Evolutionary conservation across 768 basidiomycete genomes (phyloP).

Genomic region (Pulveroboletus ravenelii): DNA sequence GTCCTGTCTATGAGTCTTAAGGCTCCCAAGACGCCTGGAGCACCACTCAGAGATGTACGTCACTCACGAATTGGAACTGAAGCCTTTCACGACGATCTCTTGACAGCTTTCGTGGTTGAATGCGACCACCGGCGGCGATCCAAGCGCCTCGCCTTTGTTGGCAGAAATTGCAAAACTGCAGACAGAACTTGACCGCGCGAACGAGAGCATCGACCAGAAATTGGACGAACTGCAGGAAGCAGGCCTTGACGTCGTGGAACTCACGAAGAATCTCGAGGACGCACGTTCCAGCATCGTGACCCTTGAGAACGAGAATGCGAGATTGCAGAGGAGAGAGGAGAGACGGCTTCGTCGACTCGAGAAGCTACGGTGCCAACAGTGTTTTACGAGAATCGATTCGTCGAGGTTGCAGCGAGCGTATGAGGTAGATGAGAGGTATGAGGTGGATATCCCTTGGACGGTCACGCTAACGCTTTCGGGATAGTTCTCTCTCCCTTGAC

Average conservation of each 20-base stretch:
- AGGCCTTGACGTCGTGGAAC: conserved; percentile 66
- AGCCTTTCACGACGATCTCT: conserved; percentile 7
- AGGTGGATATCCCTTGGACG: not conserved
- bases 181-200: conserved; percentile 70
- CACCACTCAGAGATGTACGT: conserved; percentile 70
- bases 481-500: conserved; percentile 48
- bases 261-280: conserved; percentile 69
- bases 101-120: conserved; percentile 71
- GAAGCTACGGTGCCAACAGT: conserved; percentile 64
- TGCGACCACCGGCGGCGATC: conserved; percentile 48
- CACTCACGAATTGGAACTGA: not conserved
- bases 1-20: conserved; percentile 63
- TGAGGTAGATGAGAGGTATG: conserved; percentile 61
- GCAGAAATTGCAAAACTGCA: conserved; percentile 71
- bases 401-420: conserved; percentile 36
- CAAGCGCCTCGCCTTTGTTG: conserved; percentile 57
- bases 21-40: conserved; percentile 75
- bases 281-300: conserved; percentile 51
- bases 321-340: conserved; percentile 63
- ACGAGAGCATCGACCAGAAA: conserved; percentile 85
- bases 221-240: conserved; percentile 81
- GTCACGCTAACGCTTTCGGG: conserved; percentile 5
- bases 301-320: conserved; percentile 66
- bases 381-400: conserved; percentile 57
- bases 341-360: conserved; percentile 59